Percentiles rank a stretch among this genome's conserved stretches.
Evolutionary conservation across 257 asterid species (phyloP).

Genomic region (Capsicum pubescens): DNA sequence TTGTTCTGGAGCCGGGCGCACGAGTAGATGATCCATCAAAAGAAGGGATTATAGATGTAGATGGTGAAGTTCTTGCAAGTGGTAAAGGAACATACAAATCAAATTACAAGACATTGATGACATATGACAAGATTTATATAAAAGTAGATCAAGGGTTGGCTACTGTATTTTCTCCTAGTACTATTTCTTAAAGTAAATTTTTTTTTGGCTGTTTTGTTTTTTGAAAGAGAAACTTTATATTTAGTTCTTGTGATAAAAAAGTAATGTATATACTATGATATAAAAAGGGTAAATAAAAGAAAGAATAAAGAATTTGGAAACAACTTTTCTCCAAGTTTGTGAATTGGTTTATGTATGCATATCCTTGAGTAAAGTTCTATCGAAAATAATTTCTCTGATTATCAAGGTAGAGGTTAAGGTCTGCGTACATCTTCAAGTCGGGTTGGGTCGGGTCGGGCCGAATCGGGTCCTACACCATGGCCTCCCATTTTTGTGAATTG

Average conservation of each 20-base stretch:
- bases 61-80: slow-evolving; percentile 73
- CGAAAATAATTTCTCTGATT: too few relatives aligned
- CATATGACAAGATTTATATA: slow-evolving; percentile 65
- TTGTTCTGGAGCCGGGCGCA: slow-evolving; percentile 80
- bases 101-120: slow-evolving; percentile 67
- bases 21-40: slow-evolving; percentile 46
- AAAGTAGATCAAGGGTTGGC: slow-evolving; percentile 89
- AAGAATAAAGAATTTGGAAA: neutral
- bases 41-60: slow-evolving; percentile 53
- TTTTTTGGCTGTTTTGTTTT: neutral
- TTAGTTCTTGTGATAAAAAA: neutral
- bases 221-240: neutral
- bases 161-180: slow-evolving; percentile 71
- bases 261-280: neutral
- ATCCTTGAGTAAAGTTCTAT: too few relatives aligned
- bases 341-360: neutral
- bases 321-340: neutral
- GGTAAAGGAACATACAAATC: slow-evolving; percentile 77
- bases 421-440: too few relatives aligned
- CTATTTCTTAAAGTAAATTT: neutral
- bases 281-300: neutral
- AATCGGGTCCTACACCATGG: too few relatives aligned
- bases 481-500: neutral
- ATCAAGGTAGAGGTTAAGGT: too few relatives aligned
- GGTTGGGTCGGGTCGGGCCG: too few relatives aligned